Conservation (phyloP, 106 monocot species). For the Allium sativum region DNA sequence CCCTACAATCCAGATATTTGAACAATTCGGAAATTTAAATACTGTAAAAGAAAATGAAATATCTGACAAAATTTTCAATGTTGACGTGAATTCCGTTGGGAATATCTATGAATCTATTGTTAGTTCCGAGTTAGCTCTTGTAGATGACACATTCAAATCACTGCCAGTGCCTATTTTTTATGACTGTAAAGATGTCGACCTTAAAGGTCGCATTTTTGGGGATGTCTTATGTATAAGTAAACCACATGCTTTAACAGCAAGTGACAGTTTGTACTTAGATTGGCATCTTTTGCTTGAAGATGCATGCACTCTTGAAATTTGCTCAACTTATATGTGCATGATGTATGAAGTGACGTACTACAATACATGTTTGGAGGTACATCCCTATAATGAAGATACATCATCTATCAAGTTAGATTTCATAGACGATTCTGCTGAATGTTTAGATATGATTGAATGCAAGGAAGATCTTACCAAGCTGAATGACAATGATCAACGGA, state of each 20-base stretch:
- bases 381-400: constrained; percentile 5
- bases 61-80: constrained; percentile 33
- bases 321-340: constrained; percentile 30
- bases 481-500: constrained; percentile 6
- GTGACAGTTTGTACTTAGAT: constrained; percentile 85
- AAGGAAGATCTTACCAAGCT: constrained; percentile 25
- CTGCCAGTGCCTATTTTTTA: constrained; percentile 58
- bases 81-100: constrained; percentile 20
- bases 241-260: constrained; percentile 46
- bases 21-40: constrained; percentile 26
- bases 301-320: constrained; percentile 54
- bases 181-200: constrained; percentile 33
- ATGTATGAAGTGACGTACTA: constrained; percentile 24
- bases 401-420: constrained; percentile 24
- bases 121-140: constrained; percentile 64
- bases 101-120: constrained; percentile 54
- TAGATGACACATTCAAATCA: constrained; percentile 70
- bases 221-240: constrained; percentile 34
- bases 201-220: constrained; percentile 14
- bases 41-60: constrained; percentile 16
- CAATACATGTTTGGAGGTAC: constrained; percentile 15
- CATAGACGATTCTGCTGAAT: constrained; percentile 35
- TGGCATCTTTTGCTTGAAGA: constrained; percentile 81
- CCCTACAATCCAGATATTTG: constrained; percentile 18
- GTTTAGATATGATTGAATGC: constrained; percentile 5